Base-by-base conservation (phyloP, 225 moss, liverwort and hornwort genomes). In the Rhytidiadelphus loreus region DNA sequence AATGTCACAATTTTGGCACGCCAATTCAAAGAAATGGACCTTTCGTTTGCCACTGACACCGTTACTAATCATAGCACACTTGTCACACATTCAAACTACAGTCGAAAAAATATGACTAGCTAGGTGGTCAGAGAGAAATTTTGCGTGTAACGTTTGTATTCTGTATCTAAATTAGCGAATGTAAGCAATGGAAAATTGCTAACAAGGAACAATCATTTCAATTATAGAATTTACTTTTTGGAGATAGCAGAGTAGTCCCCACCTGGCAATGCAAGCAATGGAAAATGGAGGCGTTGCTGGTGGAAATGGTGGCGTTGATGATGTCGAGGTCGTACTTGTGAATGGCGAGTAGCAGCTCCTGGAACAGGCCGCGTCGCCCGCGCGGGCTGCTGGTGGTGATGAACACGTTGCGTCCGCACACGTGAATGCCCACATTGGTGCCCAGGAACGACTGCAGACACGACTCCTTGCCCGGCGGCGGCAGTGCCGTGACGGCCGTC, bases 341-440 rank as follows among this genome's bases (percentile, higher is more conserved):
- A 84, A 98, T 94, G 86, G 97, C 94, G 81, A 97, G 74, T 82
- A 98, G 87, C 21, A 98, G 95, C 87, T 95, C 83, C 43, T 96
- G 93, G 66, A 98, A 94, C 16, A 97, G 89, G 22, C 98, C 97
- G 58, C 94, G 89, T 66, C 95, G 94, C 28, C 94, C 93, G 68
- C 97, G 96, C 63, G 95, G 94, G 89, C 97, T 98, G 94, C 98
- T 98, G 89, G 95, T 98, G 61, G 98, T 98, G 90, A 98, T 94
- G 92, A 98, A 98, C 32, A 95, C 96, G 37, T 98, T 97, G 90
- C 92, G 92, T 15, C 98, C 98, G 85, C 98, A 96, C 83, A 95
- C 96, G 89, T 98, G 98, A 25, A 98, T 95, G 13, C 95, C 98
- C 77, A 98, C 98, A 87, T 98, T 98, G 63, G 96, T 91, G 87